Evolutionary conservation across 371 early-diverging fungal species (phyloP), one percentile per base, ranked within the genome.

Genomic region (Amoeboaphelidium occidentale): DNA sequence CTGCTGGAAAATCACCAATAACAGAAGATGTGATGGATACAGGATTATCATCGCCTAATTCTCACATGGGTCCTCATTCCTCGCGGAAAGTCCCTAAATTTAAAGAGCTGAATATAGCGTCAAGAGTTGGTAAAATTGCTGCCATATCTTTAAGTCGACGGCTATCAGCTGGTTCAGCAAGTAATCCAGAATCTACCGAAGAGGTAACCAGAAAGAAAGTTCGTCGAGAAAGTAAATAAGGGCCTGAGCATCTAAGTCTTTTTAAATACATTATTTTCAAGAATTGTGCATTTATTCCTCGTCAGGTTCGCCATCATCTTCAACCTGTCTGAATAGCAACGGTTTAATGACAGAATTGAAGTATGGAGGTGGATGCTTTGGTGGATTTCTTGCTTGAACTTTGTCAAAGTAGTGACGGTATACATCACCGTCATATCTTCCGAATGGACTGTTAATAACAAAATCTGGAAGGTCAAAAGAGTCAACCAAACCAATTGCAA

Each of bases 371-470:
- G 63, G 63, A 47, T 70, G 72, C 12, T 66, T 66, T 27, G 74
- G 72, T 6, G 47, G 47, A 60, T 88, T 84, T 47, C 72, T 72
- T 46, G 69, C 63, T 53, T 73, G 74, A 45, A 88, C 84, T 43
- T 74, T 71, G 28, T 75, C 73, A 70, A 84, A 87, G 80, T 85
- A 86, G 56, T 75, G 71, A 25, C 25, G 6, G 53, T 85, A 85
- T 6, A 81, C 72, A 58, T 88, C 75, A 53, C 91, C 91, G 51
- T 89, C 88, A 50, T 68, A 73, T 42, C 78, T 72, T 24, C 91
- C 91, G 14, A 90, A 60, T 23, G 89, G 86, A 47, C 84, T 83
- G 69, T 86, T 84, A 61, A 90, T 60, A 27, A 84, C 72, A 59
- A 75, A 86, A 62, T 90, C 91, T 22, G 78, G 63, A 62, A 77